Base-by-base conservation (phyloP, 495 filamentous ascomycete genomes). In the Amphirosellinia nigrospora region DNA sequence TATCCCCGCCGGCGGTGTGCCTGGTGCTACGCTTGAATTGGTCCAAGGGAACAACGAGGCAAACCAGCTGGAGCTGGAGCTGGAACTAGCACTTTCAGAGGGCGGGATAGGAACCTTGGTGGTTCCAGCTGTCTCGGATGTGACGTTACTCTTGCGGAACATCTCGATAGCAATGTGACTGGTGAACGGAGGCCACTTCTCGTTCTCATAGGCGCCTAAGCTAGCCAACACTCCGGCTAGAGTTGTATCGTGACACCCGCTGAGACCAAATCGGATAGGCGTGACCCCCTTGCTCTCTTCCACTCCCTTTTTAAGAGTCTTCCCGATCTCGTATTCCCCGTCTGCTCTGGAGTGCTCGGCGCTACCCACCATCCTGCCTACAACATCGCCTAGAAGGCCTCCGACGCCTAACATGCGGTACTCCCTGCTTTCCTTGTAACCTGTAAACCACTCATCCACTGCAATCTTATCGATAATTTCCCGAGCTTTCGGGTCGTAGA, bases 201-300 rank as follows among this genome's bases (percentile, higher is more conserved):
- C 85, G 26, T 82, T 82, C 53, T 94, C 84, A 76, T 90, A 96
- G 7, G 91, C 90, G 10, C 96, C 96, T 1, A 98, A 73, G 70
- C 91, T 93, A 10, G 91, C 84, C 43, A 99, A 80, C 13, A 96
- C 79, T 0, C 86, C 93, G 5, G 92, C 96, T 10, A 98, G 83
- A 23, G 96, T 98, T 11, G 96, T 98, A 79, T 99, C 96, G 77
- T 99, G 96, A 73, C 94, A 97, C 23, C 96, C 96, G 73, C 89
- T 91, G 72, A 99, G 81, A 5, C 88, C 91, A 55, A 86, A 82
- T 23, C 77, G 78, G 71, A 84, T 71, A 1, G 72, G 72, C 41
- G 94, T 84, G 70, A 89, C 91, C 71, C 91, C 85, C n/a, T 85
- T 79, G 62, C 86, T 78, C 76, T 82, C n/a, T 79, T 82, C 58